Evolutionary conservation across 208 protist genomes (phyloP), one percentile per base, ranked within the genome.

Genomic region (Leishmania gerbilli): DNA sequence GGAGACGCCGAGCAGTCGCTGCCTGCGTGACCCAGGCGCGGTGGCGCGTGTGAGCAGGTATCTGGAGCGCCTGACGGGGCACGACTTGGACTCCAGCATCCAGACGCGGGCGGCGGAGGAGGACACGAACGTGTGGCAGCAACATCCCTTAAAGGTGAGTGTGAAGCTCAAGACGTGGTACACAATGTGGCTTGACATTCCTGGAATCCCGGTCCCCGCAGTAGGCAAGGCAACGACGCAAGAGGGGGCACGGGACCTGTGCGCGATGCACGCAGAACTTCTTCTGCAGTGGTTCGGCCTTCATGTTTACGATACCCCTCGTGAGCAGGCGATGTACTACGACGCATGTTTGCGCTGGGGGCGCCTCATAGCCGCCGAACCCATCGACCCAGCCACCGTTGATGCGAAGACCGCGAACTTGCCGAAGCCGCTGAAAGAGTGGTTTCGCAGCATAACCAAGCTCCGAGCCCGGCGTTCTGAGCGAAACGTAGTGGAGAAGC

Each of bases 201-300:
- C 60, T 13, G 71, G 75, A 34, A 68, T 80, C 13, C 31, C 27
- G 2, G 51, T 93, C n/a, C 71, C 67, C 5, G 89, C 89, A 1
- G 80, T 85, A 2, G 93, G 93, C 13, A 95, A 95, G 84, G 89
- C 86, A 2, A 88, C 84, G 56, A 88, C 79, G 60, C 74, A 86
- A 31, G 65, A 78, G 24, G 56, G 34, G 1, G 88, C 93, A 17
- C 34, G 69, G 2, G 74, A 83, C 15, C 69, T 96, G 67, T 96
- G 93, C 75, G 93, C 93, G 40, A 96, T 96, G 93, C 93, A 96
- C 83, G 87, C 87, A 13, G 93, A 96, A 85, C 56, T 79, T 60
- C 79, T 95, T 17, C 79, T 94, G 51, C 80, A 84, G 42, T 92
- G 88, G 83, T 83, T 92, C 11, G 93, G 93, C 6, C 71, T 93